phyloP scores from a whole-genome alignment of 2,329 filamentous ascomycete genomes.

The Ilyonectria robusta region DNA sequence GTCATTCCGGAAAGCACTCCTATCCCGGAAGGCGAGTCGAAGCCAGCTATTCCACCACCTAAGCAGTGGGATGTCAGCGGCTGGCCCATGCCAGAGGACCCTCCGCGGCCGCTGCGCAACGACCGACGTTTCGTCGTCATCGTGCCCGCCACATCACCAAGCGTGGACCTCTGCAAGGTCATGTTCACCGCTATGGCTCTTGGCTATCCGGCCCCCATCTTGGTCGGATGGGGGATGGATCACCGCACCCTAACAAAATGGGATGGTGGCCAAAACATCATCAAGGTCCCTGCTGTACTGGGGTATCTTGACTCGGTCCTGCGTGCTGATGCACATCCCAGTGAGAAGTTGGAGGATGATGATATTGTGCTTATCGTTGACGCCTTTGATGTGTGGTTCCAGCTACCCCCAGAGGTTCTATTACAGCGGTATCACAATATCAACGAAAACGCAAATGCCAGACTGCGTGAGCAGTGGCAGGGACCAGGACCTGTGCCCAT shows the following conservation, averaged over 20 bases:
- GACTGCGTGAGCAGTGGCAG: constrained; percentile 1
- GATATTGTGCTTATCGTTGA: constrained; percentile 13
- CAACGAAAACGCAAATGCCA: constrained; percentile 8
- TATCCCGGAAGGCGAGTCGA: too few species aligned
- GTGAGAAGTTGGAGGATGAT: constrained; percentile 7
- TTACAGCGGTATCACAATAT: constrained; percentile 1
- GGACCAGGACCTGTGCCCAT: constrained; percentile 20
- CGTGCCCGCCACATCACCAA: background rate
- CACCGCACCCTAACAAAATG: constrained; percentile 4
- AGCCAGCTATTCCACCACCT: too few species aligned
- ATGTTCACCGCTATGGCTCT: constrained; percentile 12
- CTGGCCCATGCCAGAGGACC: too few species aligned
- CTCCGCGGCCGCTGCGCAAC: too few species aligned
- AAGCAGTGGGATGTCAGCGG: too few species aligned
- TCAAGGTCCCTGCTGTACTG: background rate
- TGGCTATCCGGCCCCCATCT: constrained; percentile 14
- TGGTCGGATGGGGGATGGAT: constrained; percentile 12
- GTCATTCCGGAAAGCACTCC: too few species aligned
- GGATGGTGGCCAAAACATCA: background rate
- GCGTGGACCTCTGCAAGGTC: constrained; percentile 10
- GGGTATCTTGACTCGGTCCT: constrained; percentile 6
- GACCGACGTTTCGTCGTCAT: constrained; percentile 4
- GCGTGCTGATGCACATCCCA: background rate
- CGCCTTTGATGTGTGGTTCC: constrained; percentile 18
- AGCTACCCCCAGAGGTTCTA: constrained; percentile 13